Percentiles rank a stretch among this genome's conserved stretches.
phyloP scores from a whole-genome alignment of 805 yeast genomes.

The Ogataea paradorogensis region DNA sequence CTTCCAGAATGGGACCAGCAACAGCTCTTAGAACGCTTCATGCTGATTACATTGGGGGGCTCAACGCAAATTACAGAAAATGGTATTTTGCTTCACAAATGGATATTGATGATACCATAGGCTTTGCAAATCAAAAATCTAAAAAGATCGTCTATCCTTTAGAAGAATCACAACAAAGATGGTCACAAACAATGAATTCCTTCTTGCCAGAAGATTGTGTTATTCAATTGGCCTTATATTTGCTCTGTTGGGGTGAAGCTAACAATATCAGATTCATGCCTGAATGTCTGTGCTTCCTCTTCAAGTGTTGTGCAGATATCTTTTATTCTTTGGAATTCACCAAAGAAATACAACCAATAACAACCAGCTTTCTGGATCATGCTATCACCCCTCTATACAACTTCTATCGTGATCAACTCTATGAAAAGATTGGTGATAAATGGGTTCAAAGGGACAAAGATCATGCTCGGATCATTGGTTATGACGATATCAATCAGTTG shows the following conservation, averaged over 20 bases:
- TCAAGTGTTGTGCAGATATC: conserved; percentile 73
- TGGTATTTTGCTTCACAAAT: conserved; percentile 78
- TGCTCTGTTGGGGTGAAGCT: conserved; percentile 88
- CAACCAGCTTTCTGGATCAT: conserved; percentile 55
- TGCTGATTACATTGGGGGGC: conserved; percentile 74
- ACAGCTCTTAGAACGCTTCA: conserved; percentile 60
- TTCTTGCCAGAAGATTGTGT: conserved; percentile 53
- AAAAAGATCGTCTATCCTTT: conserved; percentile 28
- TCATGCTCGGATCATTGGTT: conserved; percentile 71
- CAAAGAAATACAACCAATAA: conserved; percentile 29
- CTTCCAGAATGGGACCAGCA: conserved; percentile 58
- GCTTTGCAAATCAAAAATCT: conserved; percentile 31
- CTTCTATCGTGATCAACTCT: conserved; percentile 56
- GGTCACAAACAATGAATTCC: conserved; percentile 51
- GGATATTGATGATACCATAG: conserved; percentile 54
- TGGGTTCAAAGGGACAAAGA: conserved; percentile 54
- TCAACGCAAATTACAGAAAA: conserved; percentile 62
- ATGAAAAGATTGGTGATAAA: conserved; percentile 41
- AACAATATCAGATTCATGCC: conserved; percentile 85
- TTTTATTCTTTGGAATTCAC: conserved; percentile 48
- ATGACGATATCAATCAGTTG: conserved; percentile 85
- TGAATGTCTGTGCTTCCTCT: conserved; percentile 81
- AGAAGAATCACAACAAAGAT: conserved; percentile 45
- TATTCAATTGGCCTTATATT: conserved; percentile 63
- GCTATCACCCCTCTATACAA: conserved; percentile 71